Base-by-base conservation (phyloP, 768 basidiomycete genomes). In the Hemileccinum impolitum region DNA sequence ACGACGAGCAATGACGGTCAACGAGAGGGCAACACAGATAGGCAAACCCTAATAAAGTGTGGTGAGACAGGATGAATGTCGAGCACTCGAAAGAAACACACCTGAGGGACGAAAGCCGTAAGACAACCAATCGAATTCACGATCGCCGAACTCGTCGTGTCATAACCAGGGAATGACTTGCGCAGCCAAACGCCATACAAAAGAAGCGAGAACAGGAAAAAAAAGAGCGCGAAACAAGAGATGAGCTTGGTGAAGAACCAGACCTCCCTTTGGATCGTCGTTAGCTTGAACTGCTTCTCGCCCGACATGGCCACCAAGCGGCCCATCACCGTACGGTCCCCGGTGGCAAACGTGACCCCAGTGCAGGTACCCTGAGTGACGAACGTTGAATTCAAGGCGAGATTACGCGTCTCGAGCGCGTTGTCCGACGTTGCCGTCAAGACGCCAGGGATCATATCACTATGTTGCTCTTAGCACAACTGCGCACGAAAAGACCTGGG, bases 201-300 rank as follows among this genome's bases (percentile, higher is more conserved):
- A 50, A 74, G 63, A 23, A 76, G 63, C 8, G 70, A 62, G n/a
- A 73, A 65, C 62, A 54, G 65, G 61, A 65, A 79, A 56, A 66
- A 73, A 57, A 47, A 65, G 56, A 66, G 61, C 48, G 68, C 78
- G 47, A 64, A 55, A 43, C 43, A 68, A 45, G 67, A 78, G 46
- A 81, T 73, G 58, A 74, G 67, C 55, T 78, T 79, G 18, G 77
- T 74, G 65, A 80, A 80, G 50, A 72, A 74, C 62, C 71, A 72
- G 3, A 75, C 66, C 46, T 77, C 75, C 41, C 58, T 68, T 60
- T 77, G 74, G n/a, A 77, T 70, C 13, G 75, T 70, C 0, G 76
- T 76, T 3, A 75, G 62, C 58, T 71, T 75, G 60, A 70, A 66
- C 54, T 73, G 74, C 25, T 68, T 70, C 36, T 73, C 67, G 4